These are phyloP conservation scores for Malassezia slooffiae DNA, from an alignment of 1,284 basidiomycete species.

Conservation along the genomic window DNA sequence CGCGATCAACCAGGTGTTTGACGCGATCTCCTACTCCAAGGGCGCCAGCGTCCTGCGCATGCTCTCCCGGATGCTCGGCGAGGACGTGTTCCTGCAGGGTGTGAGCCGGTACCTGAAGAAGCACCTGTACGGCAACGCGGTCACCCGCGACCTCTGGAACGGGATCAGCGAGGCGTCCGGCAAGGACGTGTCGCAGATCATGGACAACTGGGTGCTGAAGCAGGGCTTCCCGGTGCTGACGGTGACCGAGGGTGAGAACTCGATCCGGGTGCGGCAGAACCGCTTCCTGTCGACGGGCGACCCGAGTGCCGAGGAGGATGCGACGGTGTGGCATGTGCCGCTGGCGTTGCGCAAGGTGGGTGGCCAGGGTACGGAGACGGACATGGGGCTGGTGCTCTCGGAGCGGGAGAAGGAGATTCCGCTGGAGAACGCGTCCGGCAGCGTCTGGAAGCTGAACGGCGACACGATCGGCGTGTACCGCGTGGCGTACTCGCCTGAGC, in stretches of 20 bases:
- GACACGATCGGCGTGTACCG: conserved; percentile 82
- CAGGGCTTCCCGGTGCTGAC: conserved; percentile 65
- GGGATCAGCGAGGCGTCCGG: conserved; percentile 72
- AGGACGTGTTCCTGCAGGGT: conserved; percentile 56
- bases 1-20: conserved; percentile 44
- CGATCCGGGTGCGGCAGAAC: conserved; percentile 59
- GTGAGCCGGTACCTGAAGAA: conserved; percentile 77
- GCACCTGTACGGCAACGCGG: conserved; percentile 69
- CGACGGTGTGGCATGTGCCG: conserved; percentile 81
- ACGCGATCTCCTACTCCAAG: conserved; percentile 49
- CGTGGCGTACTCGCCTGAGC: conserved; percentile 72
- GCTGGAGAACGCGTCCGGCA: conserved; percentile 55
- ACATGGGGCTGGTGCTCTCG: conserved; percentile 61
- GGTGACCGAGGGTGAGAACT: conserved; percentile 62
- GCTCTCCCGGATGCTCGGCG: conserved; percentile 71
- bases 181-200: conserved; percentile 65
- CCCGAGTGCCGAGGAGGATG: conserved; percentile 61
- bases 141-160: conserved; percentile 78
- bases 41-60: conserved; percentile 67
- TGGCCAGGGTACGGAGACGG: conserved; percentile 55
- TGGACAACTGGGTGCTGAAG: conserved; percentile 87
- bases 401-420: conserved; percentile 59
- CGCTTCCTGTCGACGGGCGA: conserved; percentile 79
- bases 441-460: conserved; percentile 70
- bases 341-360: conserved; percentile 63